These are phyloP conservation scores for Ceratopteris richardii DNA, from an alignment of 75 land plant species.

Conservation along the genomic window DNA sequence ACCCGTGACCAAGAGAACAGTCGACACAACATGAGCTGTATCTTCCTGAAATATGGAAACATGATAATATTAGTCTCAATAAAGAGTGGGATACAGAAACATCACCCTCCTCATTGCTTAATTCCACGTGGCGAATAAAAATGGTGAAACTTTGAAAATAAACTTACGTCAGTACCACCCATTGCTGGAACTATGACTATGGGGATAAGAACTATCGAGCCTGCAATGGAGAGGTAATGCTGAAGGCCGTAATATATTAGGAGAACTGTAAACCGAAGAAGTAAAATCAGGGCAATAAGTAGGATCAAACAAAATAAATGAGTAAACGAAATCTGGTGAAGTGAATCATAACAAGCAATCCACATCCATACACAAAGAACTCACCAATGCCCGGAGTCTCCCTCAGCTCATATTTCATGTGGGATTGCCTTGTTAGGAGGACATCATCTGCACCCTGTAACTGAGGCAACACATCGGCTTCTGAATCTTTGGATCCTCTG, in stretches of 20 bases:
- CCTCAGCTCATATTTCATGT: conserved; percentile 46
- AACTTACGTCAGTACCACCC: conserved; percentile 92
- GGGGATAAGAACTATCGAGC: conserved; percentile 88
- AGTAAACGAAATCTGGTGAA: too few species aligned
- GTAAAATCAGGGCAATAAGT: too few species aligned
- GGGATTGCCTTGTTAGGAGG: conserved; percentile 15
- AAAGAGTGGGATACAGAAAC: too few species aligned
- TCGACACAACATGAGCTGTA: conserved; percentile 70
- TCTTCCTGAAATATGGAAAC: too few species aligned
- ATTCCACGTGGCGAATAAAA: too few species aligned
- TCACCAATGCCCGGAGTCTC: conserved; percentile 56
- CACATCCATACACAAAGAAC: too few species aligned
- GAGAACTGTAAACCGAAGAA: conserved; percentile 65
- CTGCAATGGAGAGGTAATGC: conserved; percentile 73
- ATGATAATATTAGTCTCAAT: too few species aligned
- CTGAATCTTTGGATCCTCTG: conserved; percentile 30
- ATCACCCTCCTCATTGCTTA: too few species aligned
- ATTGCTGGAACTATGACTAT: conserved; percentile 84
- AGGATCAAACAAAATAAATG: too few species aligned
- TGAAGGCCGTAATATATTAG: conserved; percentile 63
- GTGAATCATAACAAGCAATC: too few species aligned
- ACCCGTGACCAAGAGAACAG: conserved; percentile 79
- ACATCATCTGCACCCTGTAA: conserved; percentile 31
- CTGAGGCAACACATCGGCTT: conserved; percentile 24
- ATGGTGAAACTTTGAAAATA: neutral